Evolutionary conservation across 139 green algal species (phyloP).

Genomic region (Zygnema circumcarinatum): DNA sequence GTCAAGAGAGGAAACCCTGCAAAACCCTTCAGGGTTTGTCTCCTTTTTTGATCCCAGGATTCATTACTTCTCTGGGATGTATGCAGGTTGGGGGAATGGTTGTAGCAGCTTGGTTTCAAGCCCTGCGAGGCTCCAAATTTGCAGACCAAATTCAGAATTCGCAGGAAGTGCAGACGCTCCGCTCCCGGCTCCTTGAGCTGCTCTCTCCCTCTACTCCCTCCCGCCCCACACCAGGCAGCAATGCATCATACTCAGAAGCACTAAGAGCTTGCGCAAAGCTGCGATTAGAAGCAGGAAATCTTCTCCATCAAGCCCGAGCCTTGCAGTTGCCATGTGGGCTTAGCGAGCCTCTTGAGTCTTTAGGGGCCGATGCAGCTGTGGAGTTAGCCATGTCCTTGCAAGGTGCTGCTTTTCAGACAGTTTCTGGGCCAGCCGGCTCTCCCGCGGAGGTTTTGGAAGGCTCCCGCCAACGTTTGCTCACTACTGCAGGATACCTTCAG

Average conservation of each 20-base stretch:
- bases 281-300: constrained; percentile 64
- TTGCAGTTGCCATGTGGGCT: not conserved
- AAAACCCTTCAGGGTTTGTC: no score
- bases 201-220: constrained; percentile 22
- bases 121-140: not conserved
- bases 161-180: not conserved
- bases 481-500: constrained; percentile 36
- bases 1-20: no score
- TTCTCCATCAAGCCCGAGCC: not conserved
- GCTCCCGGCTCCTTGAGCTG: not conserved
- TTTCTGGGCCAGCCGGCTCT: not conserved
- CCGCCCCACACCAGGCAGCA: constrained; percentile 26
- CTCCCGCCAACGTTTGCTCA: constrained; percentile 35
- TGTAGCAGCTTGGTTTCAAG: constrained; percentile 28
- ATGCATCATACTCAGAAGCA: constrained; percentile 72
- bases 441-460: constrained; percentile 11
- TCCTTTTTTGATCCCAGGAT: no score
- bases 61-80: not conserved
- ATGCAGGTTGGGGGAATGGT: constrained; percentile 39
- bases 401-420: constrained; percentile 7
- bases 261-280: constrained; percentile 67
- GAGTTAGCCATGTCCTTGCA: constrained; percentile 27
- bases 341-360: constrained; percentile 18
- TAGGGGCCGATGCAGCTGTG: constrained; percentile 20
- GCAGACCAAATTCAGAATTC: not conserved